A percentile compares a stretch with the other conserved stretches of the same genome.
phyloP scores from a whole-genome alignment of 176 grass and related monocot genomes.

The Zoysia japonica region DNA sequence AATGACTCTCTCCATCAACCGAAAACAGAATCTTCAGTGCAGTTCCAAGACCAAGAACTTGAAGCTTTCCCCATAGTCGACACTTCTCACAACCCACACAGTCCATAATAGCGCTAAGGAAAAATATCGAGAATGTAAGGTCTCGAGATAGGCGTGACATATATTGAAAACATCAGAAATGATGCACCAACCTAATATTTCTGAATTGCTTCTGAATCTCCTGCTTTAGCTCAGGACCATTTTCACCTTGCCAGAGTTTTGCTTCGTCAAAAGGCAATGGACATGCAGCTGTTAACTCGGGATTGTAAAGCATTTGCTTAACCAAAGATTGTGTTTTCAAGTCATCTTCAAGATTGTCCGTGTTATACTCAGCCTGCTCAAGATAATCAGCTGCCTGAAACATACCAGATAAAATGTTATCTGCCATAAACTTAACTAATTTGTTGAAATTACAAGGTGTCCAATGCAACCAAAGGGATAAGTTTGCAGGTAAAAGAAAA shows the following conservation, averaged over 20 bases:
- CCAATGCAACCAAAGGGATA: background rate
- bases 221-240: conserved; percentile 79
- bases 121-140: conserved; percentile 5
- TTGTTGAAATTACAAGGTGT: background rate
- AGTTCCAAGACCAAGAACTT: conserved; percentile 97
- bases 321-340: conserved; percentile 80
- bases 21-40: conserved; percentile 95
- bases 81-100: conserved; percentile 98
- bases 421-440: background rate
- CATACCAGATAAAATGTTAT: conserved; percentile 30
- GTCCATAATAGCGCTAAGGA: conserved; percentile 82
- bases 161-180: conserved; percentile 2
- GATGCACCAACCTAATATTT: conserved; percentile 78
- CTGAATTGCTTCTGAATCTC: conserved; percentile 91
- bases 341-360: conserved; percentile 78
- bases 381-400: conserved; percentile 88
- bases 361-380: conserved; percentile 93
- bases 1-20: conserved; percentile 50
- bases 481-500: background rate
- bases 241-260: conserved; percentile 93
- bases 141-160: background rate
- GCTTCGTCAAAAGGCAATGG: conserved; percentile 84
- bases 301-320: conserved; percentile 69
- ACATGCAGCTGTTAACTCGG: conserved; percentile 70
- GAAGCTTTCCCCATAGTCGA: conserved; percentile 95